phyloP scores from a whole-genome alignment of 768 basidiomycete genomes.

The Cystofilobasidium capitatum region DNA sequence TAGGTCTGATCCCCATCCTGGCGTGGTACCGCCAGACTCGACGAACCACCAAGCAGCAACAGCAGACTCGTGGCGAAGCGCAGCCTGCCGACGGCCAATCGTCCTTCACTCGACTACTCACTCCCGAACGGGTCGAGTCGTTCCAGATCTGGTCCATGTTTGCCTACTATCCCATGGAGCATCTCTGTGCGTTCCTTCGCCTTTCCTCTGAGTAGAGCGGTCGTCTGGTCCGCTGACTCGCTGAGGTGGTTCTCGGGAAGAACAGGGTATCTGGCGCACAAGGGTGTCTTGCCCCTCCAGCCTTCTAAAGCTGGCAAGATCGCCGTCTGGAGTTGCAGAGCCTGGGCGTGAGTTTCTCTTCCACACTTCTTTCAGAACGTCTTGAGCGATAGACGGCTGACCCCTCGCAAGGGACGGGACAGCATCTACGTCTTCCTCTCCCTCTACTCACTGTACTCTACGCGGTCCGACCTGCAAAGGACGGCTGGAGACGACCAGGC shows the following conservation, averaged over 20 bases:
- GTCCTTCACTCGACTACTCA: not conserved
- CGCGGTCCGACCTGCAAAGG: not conserved
- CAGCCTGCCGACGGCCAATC: not conserved
- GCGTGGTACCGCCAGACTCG: conserved; percentile 11
- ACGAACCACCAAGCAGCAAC: not conserved
- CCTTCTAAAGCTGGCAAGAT: conserved; percentile 35
- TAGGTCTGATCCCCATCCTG: conserved; percentile 24
- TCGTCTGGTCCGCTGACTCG: not conserved
- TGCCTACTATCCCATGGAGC: conserved; percentile 38
- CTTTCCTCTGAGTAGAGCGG: not conserved
- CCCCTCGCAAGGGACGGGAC: not conserved
- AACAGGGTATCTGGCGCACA: conserved; percentile 32
- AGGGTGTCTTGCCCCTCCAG: conserved; percentile 29
- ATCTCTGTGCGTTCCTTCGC: conserved; percentile 30
- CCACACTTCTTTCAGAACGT: not conserved
- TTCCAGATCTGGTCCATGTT: conserved; percentile 36
- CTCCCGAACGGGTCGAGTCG: conserved; percentile 27
- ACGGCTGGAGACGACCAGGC: not conserved
- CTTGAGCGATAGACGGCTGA: not conserved
- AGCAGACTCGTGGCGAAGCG: not conserved
- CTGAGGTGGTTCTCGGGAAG: not conserved
- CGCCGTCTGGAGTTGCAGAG: conserved; percentile 63
- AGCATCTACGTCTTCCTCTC: conserved; percentile 24
- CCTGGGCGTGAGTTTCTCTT: conserved; percentile 50
- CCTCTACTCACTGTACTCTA: conserved; percentile 4